phyloP scores from a whole-genome alignment of 2,329 filamentous ascomycete genomes.

The Drechmeria coniospora region DNA sequence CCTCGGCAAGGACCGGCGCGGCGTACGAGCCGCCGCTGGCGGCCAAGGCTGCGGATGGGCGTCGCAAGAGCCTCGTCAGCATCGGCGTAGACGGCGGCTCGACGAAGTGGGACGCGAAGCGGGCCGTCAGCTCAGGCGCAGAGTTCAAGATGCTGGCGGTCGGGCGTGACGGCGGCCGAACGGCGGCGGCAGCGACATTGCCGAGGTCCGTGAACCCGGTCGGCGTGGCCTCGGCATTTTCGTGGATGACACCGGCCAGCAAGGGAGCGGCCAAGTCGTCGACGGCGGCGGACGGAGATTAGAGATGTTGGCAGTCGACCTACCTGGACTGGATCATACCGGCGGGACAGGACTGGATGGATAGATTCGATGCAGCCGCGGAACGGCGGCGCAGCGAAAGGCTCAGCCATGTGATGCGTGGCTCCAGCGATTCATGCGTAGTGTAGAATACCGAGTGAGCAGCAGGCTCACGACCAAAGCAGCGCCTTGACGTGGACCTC shows the following conservation, averaged over 20 bases:
- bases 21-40: slow-evolving; percentile 35
- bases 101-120: slow-evolving; percentile 40
- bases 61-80: slow-evolving; percentile 36
- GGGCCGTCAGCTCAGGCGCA: slow-evolving; percentile 27
- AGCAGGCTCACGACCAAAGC: no score
- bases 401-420: no score
- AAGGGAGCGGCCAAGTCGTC: slow-evolving; percentile 18
- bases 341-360: no score
- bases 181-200: slow-evolving; percentile 22
- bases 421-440: no score
- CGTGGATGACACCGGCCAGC: slow-evolving; percentile 58
- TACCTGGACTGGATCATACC: no score
- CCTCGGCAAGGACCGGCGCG: slow-evolving; percentile 31
- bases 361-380: no score
- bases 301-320: no score
- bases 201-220: slow-evolving; percentile 63
- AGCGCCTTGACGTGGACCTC: no score
- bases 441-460: no score
- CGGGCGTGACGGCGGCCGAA: slow-evolving; percentile 22
- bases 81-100: slow-evolving; percentile 12
- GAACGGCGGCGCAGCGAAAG: no score
- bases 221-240: slow-evolving; percentile 84
- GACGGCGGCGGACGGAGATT: no score
- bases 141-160: slow-evolving; percentile 18
- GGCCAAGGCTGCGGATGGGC: slow-evolving; percentile 32